phyloP scores from a whole-genome alignment of 495 filamentous ascomycete species.

The Cercophora scortea region DNA sequence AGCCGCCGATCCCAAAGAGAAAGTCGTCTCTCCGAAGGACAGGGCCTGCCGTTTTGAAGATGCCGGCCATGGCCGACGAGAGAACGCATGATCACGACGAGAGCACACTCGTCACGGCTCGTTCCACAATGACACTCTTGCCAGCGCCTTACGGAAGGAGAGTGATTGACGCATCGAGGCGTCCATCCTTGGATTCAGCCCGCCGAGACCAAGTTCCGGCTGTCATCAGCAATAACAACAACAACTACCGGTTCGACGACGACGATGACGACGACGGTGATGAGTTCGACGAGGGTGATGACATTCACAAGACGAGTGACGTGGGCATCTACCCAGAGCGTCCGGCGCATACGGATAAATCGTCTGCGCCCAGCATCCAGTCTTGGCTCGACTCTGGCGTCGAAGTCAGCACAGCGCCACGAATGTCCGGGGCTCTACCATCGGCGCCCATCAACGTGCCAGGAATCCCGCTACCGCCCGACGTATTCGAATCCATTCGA shows the following conservation, averaged over 20 bases:
- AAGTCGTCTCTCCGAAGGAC: constrained; percentile 7
- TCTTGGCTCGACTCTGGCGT: background rate
- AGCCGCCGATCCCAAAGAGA: constrained; percentile 10
- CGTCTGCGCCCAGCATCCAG: background rate
- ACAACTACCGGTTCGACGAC: background rate
- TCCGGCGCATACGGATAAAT: background rate
- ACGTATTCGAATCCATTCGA: constrained; percentile 33
- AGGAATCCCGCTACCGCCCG: constrained; percentile 30
- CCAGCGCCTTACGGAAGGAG: background rate
- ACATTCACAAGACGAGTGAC: too few relatives aligned
- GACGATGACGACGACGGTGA: background rate
- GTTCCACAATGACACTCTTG: background rate
- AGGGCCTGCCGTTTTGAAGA: background rate
- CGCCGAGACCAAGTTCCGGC: background rate
- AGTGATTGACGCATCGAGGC: background rate
- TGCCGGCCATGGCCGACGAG: background rate
- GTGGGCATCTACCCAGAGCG: background rate
- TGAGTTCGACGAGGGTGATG: background rate
- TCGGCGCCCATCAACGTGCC: background rate
- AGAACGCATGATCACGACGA: background rate
- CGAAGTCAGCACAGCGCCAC: background rate
- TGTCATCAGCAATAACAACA: background rate
- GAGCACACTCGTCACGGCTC: background rate
- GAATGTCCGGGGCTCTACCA: background rate
- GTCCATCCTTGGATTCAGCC: constrained; percentile 4